Evolutionary conservation across 2,329 filamentous ascomycete genomes (phyloP).

Genomic region (Diaporthe sp.): DNA sequence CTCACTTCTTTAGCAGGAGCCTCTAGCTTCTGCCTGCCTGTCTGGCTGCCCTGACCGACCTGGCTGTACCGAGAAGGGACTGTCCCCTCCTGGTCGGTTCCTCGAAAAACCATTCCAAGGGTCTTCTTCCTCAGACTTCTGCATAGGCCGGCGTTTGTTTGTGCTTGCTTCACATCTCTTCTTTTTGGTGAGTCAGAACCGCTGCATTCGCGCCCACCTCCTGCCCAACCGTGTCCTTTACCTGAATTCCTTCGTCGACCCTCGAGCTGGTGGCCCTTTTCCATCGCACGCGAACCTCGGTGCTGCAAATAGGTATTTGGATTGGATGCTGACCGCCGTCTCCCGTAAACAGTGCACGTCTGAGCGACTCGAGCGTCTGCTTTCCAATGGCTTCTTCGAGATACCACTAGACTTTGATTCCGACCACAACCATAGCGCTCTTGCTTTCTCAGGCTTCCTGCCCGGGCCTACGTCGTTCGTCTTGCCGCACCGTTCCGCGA

Average conservation of each 20-base stretch:
- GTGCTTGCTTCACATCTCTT: constrained; percentile 12
- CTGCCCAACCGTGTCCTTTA: neutral
- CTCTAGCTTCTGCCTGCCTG: neutral
- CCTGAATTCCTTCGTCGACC: neutral
- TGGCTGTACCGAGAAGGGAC: neutral
- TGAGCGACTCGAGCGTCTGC: constrained; percentile 41
- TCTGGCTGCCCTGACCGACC: neutral
- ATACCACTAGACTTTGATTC: constrained; percentile 53
- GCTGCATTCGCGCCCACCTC: neutral
- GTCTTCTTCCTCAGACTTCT: constrained; percentile 3
- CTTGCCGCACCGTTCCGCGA: neutral
- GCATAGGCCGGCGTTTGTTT: constrained; percentile 36
- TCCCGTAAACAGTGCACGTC: constrained; percentile 4
- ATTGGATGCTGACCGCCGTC: constrained; percentile 15
- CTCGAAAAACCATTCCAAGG: neutral
- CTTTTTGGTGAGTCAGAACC: constrained; percentile 29
- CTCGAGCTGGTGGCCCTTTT: neutral
- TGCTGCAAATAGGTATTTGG: neutral
- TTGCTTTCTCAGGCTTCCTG: constrained; percentile 10
- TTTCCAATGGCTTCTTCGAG: constrained; percentile 52
- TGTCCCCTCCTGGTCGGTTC: neutral
- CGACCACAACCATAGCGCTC: constrained; percentile 34
- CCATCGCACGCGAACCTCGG: too few relatives aligned
- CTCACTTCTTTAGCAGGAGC: neutral
- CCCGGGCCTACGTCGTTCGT: neutral